phyloP scores from a whole-genome alignment of 345 rosid genomes.

The Toxicodendron radicans region DNA sequence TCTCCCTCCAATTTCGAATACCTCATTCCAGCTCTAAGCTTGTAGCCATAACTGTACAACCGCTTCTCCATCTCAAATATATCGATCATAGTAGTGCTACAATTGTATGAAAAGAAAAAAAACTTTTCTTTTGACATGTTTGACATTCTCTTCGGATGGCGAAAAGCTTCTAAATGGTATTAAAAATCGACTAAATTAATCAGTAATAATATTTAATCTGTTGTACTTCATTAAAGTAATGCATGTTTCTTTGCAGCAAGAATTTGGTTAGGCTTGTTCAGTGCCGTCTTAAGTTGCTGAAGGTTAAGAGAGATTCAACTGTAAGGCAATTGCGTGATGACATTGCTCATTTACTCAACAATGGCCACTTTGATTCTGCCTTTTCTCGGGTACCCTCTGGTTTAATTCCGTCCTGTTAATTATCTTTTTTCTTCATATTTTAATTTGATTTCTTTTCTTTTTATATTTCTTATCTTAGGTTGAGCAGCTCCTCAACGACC shows the following conservation, averaged over 20 bases:
- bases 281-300: constrained; percentile 26
- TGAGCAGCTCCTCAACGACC: constrained; percentile 28
- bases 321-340: constrained; percentile 18
- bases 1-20: no score
- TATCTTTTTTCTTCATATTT: background rate
- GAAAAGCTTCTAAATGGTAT: constrained; percentile 28
- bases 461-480: constrained; percentile 19
- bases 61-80: no score
- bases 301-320: constrained; percentile 24
- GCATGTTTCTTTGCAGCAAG: constrained; percentile 24
- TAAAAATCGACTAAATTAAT: background rate
- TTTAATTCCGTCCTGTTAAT: background rate
- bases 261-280: constrained; percentile 15
- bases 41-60: no score
- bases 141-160: constrained; percentile 21
- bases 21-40: no score
- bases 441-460: background rate
- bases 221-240: background rate
- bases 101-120: background rate
- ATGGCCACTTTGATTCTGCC: constrained; percentile 15
- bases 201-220: background rate
- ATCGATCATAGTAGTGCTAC: background rate
- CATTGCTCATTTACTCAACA: constrained; percentile 23
- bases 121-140: constrained; percentile 9
- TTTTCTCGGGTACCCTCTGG: constrained; percentile 16